Evolutionary conservation across 2,329 filamentous ascomycete genomes (phyloP), one percentile per base, ranked within the genome.

Genomic region (Nemania bipapillata): DNA sequence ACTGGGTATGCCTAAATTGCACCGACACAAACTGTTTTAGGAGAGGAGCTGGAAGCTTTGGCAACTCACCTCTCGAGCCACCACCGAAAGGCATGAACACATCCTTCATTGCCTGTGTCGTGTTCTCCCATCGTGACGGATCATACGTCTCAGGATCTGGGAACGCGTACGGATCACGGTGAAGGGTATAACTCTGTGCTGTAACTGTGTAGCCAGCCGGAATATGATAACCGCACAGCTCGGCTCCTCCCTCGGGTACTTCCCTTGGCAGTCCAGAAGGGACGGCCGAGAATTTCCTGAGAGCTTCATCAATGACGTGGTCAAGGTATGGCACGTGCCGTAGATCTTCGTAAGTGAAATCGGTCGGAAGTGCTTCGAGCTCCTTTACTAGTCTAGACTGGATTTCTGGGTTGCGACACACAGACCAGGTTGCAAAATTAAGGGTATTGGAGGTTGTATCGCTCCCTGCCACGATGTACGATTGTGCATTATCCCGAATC

Each of bases 361-460:
- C 72, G 1, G 69, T 70, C 2, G 72, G 64, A 4, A 77, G 71
- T 7, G 26, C 6, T 40, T 69, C 45, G 68, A 75, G 68, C 53
- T 73, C 72, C n/a, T 65, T 50, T 12, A 70, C n/a, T 3, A 75
- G 64, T 45, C 64, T 57, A 0, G 74, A 68, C 28, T 77, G 76
- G n/a, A 83, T 66, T 0, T 71, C 57, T 0, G 76, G 76, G 11
- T 77, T 57, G 15, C 72, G 69, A 45, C 77, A 79, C 7, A 83
- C 76, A 3, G 77, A 73, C 81, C 81, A 86, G 7, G 82, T 72
- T 1, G 84, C 72, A 63, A 85, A 87, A 0, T 83, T 85, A 26
- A 87, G 69, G 0, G 83, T 82, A n/a, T 81, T 79, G 0, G 85
- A 81, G 0, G 85, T 86, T 0, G 86, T 87, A 63, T 87, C 85